Evolutionary conservation across 1,139 yeast genomes (phyloP).

Genomic region (Zygosaccharomyces pseudobailii): DNA sequence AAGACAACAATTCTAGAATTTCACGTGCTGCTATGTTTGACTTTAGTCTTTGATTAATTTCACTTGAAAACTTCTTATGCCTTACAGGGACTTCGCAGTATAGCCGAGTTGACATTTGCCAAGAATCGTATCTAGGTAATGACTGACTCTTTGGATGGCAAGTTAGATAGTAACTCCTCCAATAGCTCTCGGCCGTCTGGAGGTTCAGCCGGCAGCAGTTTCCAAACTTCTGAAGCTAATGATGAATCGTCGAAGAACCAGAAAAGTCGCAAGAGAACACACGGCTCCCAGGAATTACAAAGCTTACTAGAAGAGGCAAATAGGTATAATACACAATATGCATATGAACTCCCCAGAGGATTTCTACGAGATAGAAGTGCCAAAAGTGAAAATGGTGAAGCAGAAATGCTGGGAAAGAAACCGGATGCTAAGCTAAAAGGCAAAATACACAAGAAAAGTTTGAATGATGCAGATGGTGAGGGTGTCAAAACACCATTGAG

Average conservation of each 20-base stretch:
- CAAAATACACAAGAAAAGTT: neutral
- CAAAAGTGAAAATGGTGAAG: neutral
- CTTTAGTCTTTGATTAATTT: neutral
- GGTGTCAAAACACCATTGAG: too few relatives aligned
- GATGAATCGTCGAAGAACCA: neutral
- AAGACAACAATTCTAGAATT: neutral
- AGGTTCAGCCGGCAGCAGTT: neutral
- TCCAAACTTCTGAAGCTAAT: neutral
- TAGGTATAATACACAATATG: constrained; percentile 36
- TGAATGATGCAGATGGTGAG: neutral
- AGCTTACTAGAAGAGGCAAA: constrained; percentile 35
- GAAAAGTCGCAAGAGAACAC: neutral
- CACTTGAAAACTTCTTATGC: neutral
- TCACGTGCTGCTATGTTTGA: neutral
- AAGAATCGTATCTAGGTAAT: neutral
- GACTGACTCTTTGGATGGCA: constrained; percentile 1
- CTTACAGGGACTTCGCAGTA: neutral
- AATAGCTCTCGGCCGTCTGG: neutral
- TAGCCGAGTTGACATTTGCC: neutral
- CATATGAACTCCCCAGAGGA: constrained; percentile 23
- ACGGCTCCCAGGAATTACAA: constrained; percentile 9
- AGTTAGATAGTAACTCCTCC: neutral
- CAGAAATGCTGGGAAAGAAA: neutral
- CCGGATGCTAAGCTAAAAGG: neutral
- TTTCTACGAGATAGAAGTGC: constrained; percentile 16